A percentile compares a stretch with the other conserved stretches of the same genome.
These are phyloP conservation scores for Mycosphaerella sp. DNA, from an alignment of 2,329 filamentous ascomycete species.

Conservation along the genomic window DNA sequence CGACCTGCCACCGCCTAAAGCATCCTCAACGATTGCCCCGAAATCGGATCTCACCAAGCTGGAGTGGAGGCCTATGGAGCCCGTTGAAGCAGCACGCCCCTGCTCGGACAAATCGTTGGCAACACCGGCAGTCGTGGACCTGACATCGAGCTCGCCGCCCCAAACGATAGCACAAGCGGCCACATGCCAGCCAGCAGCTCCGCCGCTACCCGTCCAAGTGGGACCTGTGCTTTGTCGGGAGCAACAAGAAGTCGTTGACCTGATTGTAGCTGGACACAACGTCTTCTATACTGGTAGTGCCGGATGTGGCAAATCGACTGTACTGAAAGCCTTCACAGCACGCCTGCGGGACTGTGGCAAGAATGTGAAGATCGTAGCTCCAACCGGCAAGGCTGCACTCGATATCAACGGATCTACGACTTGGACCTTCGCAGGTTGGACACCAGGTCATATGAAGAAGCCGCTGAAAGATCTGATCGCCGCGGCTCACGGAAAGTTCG, in stretches of 20 bases:
- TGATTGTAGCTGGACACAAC: slow-evolving; percentile 42
- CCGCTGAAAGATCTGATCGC: slow-evolving; percentile 30
- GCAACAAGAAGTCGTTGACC: slow-evolving; percentile 18
- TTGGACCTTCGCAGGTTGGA: slow-evolving; percentile 55
- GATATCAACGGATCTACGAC: slow-evolving; percentile 53
- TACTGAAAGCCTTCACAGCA: slow-evolving; percentile 46
- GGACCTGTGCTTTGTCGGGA: slow-evolving; percentile 16
- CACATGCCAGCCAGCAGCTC: neutral
- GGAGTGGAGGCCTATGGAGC: neutral
- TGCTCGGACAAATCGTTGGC: neutral
- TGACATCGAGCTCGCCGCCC: slow-evolving; percentile 7
- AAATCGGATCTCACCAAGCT: neutral
- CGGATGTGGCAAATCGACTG: slow-evolving; percentile 54
- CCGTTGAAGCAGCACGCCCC: neutral
- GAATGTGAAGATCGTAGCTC: slow-evolving; percentile 50
- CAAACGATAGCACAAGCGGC: neutral
- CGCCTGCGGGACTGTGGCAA: slow-evolving; percentile 35
- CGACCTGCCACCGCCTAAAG: neutral
- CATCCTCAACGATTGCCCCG: neutral
- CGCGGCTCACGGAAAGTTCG: slow-evolving; percentile 32
- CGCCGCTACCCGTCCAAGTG: neutral
- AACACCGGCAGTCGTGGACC: slow-evolving; percentile 2
- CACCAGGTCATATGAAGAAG: slow-evolving; percentile 42
- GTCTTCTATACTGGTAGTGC: slow-evolving; percentile 62
- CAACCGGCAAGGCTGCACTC: slow-evolving; percentile 55